phyloP scores from a whole-genome alignment of 2,329 filamentous ascomycete genomes.

The Rhytidhysteron rufulum region DNA sequence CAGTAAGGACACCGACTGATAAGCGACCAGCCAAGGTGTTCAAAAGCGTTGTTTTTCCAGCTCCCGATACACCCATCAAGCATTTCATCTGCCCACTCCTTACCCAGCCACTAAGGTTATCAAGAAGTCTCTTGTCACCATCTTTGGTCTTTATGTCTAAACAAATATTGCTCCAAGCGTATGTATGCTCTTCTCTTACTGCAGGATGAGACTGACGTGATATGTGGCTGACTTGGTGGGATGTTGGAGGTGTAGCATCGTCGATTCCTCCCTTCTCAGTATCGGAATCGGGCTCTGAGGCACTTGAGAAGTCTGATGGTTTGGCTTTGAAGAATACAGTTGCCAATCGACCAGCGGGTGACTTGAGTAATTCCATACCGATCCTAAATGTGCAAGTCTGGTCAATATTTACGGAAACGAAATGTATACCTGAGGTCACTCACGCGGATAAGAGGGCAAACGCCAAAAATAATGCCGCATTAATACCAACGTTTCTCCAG shows the following conservation, averaged over 20 bases:
- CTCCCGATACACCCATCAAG: constrained; percentile 71
- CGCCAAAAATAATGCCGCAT: constrained; percentile 48
- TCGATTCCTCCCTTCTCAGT: constrained; percentile 20
- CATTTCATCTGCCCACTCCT: constrained; percentile 87
- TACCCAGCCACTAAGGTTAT: constrained; percentile 73
- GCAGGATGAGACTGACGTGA: too few relatives aligned
- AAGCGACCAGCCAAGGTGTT: constrained; percentile 40
- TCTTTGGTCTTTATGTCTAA: constrained; percentile 62
- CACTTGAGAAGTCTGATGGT: constrained; percentile 44
- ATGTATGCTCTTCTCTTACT: constrained; percentile 56
- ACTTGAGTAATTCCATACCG: constrained; percentile 50
- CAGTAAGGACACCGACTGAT: constrained; percentile 42
- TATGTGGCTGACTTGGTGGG: constrained; percentile 35
- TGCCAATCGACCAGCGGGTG: constrained; percentile 57
- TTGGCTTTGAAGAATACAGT: constrained; percentile 54
- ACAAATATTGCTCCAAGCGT: constrained; percentile 83
- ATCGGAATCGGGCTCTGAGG: constrained; percentile 51
- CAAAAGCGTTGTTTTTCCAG: constrained; percentile 33
- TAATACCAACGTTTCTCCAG: constrained; percentile 57
- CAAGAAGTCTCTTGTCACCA: constrained; percentile 47
- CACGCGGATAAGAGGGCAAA: constrained; percentile 43
- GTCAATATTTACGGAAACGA: too few relatives aligned
- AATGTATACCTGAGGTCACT: too few relatives aligned
- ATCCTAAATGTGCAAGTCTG: constrained; percentile 14
- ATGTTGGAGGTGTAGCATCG: constrained; percentile 17